Conservation (phyloP, 495 filamentous ascomycete genomes). For the Lepidopterella palustris region DNA sequence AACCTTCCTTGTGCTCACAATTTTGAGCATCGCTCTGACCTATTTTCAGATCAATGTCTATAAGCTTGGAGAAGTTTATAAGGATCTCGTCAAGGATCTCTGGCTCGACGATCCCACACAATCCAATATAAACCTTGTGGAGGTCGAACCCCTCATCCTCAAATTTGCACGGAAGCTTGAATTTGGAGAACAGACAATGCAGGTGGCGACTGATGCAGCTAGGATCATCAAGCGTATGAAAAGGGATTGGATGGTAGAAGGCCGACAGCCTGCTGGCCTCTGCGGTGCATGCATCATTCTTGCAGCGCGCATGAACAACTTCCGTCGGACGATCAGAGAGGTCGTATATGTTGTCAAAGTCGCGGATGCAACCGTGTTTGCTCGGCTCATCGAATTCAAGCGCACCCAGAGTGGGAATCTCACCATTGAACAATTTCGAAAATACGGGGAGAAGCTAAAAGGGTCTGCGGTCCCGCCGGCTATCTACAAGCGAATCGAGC, state of each 20-base stretch:
- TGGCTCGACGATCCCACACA: constrained; percentile 45
- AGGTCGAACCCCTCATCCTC: constrained; percentile 73
- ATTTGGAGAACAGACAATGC: constrained; percentile 67
- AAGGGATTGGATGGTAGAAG: constrained; percentile 89
- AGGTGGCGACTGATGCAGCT: constrained; percentile 78
- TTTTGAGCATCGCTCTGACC: constrained; percentile 18
- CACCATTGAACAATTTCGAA: constrained; percentile 80
- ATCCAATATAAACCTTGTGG: constrained; percentile 48
- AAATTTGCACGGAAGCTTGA: constrained; percentile 86
- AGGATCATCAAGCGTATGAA: constrained; percentile 87
- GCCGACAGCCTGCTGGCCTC: constrained; percentile 86
- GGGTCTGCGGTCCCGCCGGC: constrained; percentile 69
- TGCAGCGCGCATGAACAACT: constrained; percentile 96
- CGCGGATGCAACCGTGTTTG: constrained; percentile 79
- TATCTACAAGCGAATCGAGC: constrained; percentile 57
- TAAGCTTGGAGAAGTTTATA: constrained; percentile 77
- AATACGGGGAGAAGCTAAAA: constrained; percentile 49
- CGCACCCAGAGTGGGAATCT: constrained; percentile 69
- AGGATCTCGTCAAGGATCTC: constrained; percentile 62
- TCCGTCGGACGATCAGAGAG: constrained; percentile 81
- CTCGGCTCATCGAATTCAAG: constrained; percentile 84
- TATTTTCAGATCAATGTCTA: constrained; percentile 72
- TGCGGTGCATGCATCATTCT: constrained; percentile 92
- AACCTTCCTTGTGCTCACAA: not conserved
- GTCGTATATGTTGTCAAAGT: constrained; percentile 96